Evolutionary conservation across 257 asterid genomes (phyloP).

Genomic region (Forsythia viridissima): DNA sequence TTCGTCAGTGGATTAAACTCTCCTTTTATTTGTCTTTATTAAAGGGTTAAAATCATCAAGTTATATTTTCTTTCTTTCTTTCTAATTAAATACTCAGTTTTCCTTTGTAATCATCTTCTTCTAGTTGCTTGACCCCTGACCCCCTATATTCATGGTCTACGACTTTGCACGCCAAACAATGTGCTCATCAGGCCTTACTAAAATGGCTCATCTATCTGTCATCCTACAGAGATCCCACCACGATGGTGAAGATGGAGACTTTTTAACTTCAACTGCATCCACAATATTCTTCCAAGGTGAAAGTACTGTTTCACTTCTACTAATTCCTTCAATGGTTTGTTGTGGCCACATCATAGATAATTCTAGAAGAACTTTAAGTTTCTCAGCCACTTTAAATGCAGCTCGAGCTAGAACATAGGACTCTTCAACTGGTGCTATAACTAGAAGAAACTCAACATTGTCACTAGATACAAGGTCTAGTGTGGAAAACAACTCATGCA

Average conservation of each 20-base stretch:
- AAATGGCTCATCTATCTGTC: conserved; percentile 70
- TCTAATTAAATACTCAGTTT: no score
- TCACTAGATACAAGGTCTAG: conserved; percentile 68
- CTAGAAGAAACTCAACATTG: conserved; percentile 68
- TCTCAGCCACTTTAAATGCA: conserved; percentile 66
- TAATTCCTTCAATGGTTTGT: conserved; percentile 25
- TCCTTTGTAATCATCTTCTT: no score
- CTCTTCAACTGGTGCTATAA: conserved; percentile 70
- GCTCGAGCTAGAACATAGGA: conserved; percentile 71
- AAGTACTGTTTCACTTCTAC: conserved; percentile 46
- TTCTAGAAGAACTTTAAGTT: conserved; percentile 45
- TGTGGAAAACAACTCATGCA: conserved; percentile 65
- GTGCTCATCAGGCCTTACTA: conserved; percentile 96
- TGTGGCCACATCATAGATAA: conserved; percentile 75
- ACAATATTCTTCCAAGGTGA: conserved; percentile 59
- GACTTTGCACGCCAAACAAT: conserved; percentile 71
- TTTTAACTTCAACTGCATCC: conserved; percentile 59
- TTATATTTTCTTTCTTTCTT: no score
- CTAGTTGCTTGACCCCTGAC: no score
- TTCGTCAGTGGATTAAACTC: no score
- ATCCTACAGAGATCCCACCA: conserved; percentile 94
- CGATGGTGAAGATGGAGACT: conserved; percentile 37
- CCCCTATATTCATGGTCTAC: conserved; percentile 16
- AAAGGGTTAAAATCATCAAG: no score
- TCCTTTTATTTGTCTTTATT: no score